phyloP scores from a whole-genome alignment of 1,284 basidiomycete species.

The Prillingera fragicola region DNA sequence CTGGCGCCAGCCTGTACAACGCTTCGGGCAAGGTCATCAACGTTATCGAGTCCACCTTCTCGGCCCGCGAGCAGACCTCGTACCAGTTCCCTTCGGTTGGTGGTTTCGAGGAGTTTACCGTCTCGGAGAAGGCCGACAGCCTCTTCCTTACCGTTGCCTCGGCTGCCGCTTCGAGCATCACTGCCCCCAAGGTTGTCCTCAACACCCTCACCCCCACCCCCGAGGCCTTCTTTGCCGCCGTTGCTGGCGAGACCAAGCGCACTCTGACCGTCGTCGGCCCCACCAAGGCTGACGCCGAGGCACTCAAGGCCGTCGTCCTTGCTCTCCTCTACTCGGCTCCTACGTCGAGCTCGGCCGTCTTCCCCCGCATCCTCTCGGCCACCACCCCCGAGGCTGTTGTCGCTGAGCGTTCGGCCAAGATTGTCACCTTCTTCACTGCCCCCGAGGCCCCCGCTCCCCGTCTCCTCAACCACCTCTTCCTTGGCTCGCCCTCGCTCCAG shows the following conservation, averaged over 20 bases:
- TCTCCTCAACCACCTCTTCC: constrained; percentile 47
- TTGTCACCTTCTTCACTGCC: constrained; percentile 49
- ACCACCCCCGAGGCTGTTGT: constrained; percentile 25
- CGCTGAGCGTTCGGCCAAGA: constrained; percentile 33
- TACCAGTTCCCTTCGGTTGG: constrained; percentile 38
- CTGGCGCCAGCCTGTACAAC: constrained; percentile 51
- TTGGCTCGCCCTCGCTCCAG: constrained; percentile 41
- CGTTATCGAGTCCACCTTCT: constrained; percentile 44
- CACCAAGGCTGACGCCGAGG: constrained; percentile 36
- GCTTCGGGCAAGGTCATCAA: constrained; percentile 36
- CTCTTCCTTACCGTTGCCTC: constrained; percentile 38
- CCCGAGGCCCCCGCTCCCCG: constrained; percentile 41
- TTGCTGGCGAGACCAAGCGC: constrained; percentile 28
- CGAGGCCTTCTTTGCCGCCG: constrained; percentile 29
- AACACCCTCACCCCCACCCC: constrained; percentile 37
- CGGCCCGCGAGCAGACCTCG: constrained; percentile 36
- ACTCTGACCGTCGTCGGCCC: constrained; percentile 36
- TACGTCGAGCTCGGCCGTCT: constrained; percentile 32
- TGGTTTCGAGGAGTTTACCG: constrained; percentile 24
- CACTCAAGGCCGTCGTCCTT: constrained; percentile 42
- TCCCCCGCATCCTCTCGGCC: constrained; percentile 41
- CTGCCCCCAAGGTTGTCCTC: constrained; percentile 32
- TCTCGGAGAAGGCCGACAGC: constrained; percentile 20
- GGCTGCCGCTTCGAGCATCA: constrained; percentile 26
- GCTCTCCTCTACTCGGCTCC: constrained; percentile 52